A percentile compares a stretch with the other conserved stretches of the same genome.
Evolutionary conservation across 2,329 filamentous ascomycete species (phyloP).

Genomic region (Emergomyces africanus): DNA sequence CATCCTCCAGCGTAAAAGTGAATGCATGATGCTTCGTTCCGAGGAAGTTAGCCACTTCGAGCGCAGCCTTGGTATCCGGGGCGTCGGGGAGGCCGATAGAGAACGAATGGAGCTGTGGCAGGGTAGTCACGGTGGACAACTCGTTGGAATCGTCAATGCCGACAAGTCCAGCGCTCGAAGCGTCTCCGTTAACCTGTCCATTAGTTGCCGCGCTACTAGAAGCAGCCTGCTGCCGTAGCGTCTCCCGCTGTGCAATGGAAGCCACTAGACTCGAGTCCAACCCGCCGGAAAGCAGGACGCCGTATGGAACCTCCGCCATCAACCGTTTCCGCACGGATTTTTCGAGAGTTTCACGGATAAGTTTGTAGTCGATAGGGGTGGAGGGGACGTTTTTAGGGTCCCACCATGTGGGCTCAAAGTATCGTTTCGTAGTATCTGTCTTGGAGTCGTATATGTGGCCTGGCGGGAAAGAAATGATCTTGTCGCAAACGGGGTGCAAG

Average conservation of each 20-base stretch:
- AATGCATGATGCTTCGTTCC: slow-evolving; percentile 97
- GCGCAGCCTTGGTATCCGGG: slow-evolving; percentile 80
- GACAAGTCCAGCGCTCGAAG: slow-evolving; percentile 51
- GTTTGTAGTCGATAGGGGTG: slow-evolving; percentile 69
- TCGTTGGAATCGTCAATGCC: slow-evolving; percentile 91
- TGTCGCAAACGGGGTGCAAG: slow-evolving; percentile 84
- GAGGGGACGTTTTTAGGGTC: slow-evolving; percentile 67
- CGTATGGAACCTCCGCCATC: slow-evolving; percentile 98
- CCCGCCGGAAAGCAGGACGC: slow-evolving; percentile 87
- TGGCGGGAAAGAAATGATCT: slow-evolving; percentile 86
- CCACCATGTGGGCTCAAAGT: slow-evolving; percentile 90
- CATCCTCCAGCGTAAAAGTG: slow-evolving; percentile 96
- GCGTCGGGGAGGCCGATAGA: slow-evolving; percentile 91
- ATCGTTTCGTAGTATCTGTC: slow-evolving; percentile 70
- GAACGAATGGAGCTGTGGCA: slow-evolving; percentile 96
- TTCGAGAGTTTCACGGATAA: slow-evolving; percentile 71
- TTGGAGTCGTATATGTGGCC: slow-evolving; percentile 94
- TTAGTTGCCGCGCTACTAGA: slow-evolving; percentile 38
- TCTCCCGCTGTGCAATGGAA: slow-evolving; percentile 90
- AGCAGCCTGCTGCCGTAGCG: slow-evolving; percentile 53
- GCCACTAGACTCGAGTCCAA: slow-evolving; percentile 93
- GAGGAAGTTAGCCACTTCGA: slow-evolving; percentile 90
- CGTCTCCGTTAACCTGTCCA: slow-evolving; percentile 32
- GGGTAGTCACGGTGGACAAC: slow-evolving; percentile 75
- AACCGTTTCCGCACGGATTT: slow-evolving; percentile 87